A percentile compares a stretch with the other conserved stretches of the same genome.
These are phyloP conservation scores for Closterium sp. DNA, from an alignment of 139 green algal genomes.

Conservation along the genomic window DNA sequence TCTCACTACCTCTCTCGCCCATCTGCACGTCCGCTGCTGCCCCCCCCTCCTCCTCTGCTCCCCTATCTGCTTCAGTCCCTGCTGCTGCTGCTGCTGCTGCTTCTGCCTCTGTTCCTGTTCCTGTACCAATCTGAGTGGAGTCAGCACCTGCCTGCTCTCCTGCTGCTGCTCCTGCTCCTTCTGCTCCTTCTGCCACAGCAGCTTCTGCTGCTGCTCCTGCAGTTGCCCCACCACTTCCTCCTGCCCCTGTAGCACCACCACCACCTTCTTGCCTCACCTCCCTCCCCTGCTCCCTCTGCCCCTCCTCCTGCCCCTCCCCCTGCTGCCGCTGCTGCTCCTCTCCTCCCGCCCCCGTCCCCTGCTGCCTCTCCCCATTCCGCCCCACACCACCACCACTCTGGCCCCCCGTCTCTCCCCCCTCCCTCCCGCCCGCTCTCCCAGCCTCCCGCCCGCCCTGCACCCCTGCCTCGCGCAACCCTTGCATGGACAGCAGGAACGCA, in stretches of 20 bases:
- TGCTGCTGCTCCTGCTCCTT: background rate
- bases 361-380: background rate
- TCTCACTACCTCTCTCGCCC: background rate
- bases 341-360: background rate
- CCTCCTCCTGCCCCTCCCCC: background rate
- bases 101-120: background rate
- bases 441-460: too few relatives aligned
- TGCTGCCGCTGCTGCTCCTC: background rate
- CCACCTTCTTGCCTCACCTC: background rate
- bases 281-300: background rate
- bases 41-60: background rate
- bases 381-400: background rate
- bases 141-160: background rate
- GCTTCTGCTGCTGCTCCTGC: background rate
- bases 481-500: constrained; percentile 23
- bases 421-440: background rate
- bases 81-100: background rate
- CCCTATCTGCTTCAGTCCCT: background rate
- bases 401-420: background rate
- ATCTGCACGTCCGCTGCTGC: background rate
- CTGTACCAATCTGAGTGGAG: background rate
- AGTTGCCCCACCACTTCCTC: background rate
- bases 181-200: background rate
- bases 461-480: background rate
- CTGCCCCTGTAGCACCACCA: background rate